Conservation (phyloP, 1,139 yeast species). For the Nakaseomyces delphensis region DNA sequence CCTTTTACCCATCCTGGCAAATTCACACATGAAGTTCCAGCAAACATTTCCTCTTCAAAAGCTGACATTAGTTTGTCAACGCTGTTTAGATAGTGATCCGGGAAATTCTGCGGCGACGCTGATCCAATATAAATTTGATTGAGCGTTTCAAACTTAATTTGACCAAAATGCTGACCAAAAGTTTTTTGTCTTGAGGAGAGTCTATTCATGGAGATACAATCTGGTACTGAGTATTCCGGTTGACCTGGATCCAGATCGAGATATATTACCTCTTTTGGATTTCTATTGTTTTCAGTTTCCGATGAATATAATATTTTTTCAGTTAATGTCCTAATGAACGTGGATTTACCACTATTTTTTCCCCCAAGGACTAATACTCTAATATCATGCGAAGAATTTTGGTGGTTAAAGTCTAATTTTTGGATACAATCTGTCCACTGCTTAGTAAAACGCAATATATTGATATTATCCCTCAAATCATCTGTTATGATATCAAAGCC, state of each 20-base stretch:
- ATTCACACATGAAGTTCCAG: constrained; percentile 53
- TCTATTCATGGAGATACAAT: constrained; percentile 35
- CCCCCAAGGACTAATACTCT: constrained; percentile 47
- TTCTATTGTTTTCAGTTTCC: constrained; percentile 10
- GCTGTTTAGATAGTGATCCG: constrained; percentile 45
- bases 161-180: constrained; percentile 25
- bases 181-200: constrained; percentile 9
- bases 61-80: constrained; percentile 38
- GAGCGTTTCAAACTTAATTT: constrained; percentile 19
- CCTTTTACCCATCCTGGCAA: constrained; percentile 96
- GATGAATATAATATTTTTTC: constrained; percentile 35
- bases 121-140: constrained; percentile 56
- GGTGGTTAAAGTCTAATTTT: constrained; percentile 14
- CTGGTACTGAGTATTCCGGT: constrained; percentile 70
- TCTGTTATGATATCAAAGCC: constrained; percentile 13
- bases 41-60: constrained; percentile 29
- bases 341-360: constrained; percentile 81
- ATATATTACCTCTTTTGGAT: constrained; percentile 33
- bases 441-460: not conserved
- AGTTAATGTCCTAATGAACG: constrained; percentile 48
- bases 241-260: constrained; percentile 91
- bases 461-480: not conserved
- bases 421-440: constrained; percentile 9
- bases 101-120: constrained; percentile 63
- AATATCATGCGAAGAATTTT: constrained; percentile 20